Evolutionary conservation across 78 protist species (phyloP).

Genomic region (Paulinella micropora): DNA sequence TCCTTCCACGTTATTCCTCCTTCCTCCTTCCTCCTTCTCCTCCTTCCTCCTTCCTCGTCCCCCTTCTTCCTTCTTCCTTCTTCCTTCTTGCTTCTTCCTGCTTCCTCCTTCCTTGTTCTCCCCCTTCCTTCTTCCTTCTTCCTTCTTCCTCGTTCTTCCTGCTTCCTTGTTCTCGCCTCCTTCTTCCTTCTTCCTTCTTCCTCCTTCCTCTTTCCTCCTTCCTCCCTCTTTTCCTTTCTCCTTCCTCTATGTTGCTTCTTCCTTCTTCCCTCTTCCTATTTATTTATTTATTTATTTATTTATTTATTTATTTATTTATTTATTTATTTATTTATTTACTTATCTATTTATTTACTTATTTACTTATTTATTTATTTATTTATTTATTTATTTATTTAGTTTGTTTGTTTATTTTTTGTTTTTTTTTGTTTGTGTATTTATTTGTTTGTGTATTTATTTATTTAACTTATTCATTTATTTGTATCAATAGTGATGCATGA

Average conservation of each 20-base stretch:
- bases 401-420: too few relatives aligned
- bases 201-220: background rate
- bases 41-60: background rate
- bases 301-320: too few relatives aligned
- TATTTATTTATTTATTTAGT: too few relatives aligned
- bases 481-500: too few relatives aligned
- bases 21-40: background rate
- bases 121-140: background rate
- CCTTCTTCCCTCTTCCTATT: background rate
- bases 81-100: background rate
- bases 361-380: too few relatives aligned
- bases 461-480: too few relatives aligned
- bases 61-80: background rate
- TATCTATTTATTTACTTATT: too few relatives aligned
- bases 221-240: background rate
- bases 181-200: background rate
- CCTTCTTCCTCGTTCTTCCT: background rate
- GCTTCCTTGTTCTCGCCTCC: background rate
- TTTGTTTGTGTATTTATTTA: too few relatives aligned
- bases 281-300: background rate
- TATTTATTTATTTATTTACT: too few relatives aligned
- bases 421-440: too few relatives aligned
- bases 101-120: background rate
- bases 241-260: background rate
- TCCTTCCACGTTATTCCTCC: background rate